Evolutionary conservation across 768 basidiomycete species (phyloP).

Genomic region (Auriscalpium orientale): DNA sequence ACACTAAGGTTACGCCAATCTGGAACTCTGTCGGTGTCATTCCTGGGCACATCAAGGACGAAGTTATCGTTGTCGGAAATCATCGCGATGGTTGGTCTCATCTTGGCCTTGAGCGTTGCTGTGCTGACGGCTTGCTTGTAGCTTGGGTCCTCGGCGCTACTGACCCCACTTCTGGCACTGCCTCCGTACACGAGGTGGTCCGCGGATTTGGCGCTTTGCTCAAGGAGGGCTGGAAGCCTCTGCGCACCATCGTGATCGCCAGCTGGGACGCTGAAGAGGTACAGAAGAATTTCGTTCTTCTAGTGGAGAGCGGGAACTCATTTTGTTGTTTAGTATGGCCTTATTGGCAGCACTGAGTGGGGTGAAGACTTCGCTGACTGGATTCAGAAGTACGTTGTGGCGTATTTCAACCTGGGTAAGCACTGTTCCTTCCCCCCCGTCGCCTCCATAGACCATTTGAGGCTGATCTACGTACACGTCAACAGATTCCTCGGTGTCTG

Average conservation of each 20-base stretch:
- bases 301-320: neutral
- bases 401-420: slow-evolving; percentile 75
- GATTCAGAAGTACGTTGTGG: slow-evolving; percentile 72
- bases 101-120: slow-evolving; percentile 4
- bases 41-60: slow-evolving; percentile 76
- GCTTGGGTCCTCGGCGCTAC: slow-evolving; percentile 77
- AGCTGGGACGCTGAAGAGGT: slow-evolving; percentile 77
- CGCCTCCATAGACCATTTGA: neutral
- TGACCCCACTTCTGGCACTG: slow-evolving; percentile 78
- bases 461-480: neutral
- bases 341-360: slow-evolving; percentile 87
- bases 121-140: slow-evolving; percentile 10
- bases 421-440: neutral
- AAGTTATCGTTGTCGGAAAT: slow-evolving; percentile 80
- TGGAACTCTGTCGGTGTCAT: slow-evolving; percentile 86
- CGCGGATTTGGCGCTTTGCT: slow-evolving; percentile 65
- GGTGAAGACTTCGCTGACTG: slow-evolving; percentile 86
- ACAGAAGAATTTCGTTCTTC: neutral
- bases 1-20: slow-evolving; percentile 76
- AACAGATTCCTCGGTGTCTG: slow-evolving; percentile 56
- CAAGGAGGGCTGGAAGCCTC: slow-evolving; percentile 73
- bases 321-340: slow-evolving; percentile 38
- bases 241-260: slow-evolving; percentile 67
- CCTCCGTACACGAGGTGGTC: slow-evolving; percentile 68
- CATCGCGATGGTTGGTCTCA: slow-evolving; percentile 71